A percentile compares a stretch with the other conserved stretches of the same genome.
Conservation (phyloP, 805 yeast species). For the Saccharomycopsis sp. region DNA sequence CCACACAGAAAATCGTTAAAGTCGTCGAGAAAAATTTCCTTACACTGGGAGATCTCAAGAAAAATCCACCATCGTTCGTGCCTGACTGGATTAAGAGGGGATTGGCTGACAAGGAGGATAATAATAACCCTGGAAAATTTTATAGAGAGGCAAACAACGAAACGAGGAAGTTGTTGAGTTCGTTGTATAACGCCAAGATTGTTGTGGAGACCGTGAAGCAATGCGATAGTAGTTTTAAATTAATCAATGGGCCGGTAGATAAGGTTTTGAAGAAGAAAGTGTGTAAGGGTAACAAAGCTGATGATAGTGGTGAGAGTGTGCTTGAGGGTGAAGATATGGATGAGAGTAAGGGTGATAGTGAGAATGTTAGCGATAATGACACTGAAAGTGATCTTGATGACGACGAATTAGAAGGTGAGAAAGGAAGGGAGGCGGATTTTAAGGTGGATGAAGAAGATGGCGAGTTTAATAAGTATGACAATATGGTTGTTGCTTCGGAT, state of each 20-base stretch:
- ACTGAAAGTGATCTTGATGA: conserved; percentile 22
- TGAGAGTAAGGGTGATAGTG: conserved; percentile 29
- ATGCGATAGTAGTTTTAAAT: conserved; percentile 33
- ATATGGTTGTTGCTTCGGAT: conserved; percentile 36
- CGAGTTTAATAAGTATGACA: conserved; percentile 29
- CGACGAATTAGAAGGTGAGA: conserved; percentile 11
- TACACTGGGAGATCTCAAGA: conserved; percentile 28
- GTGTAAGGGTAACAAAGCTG: conserved; percentile 24
- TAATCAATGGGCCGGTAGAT: conserved; percentile 38
- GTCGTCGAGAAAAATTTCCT: conserved; percentile 25
- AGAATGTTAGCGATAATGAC: conserved; percentile 9
- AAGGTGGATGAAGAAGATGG: conserved; percentile 23
- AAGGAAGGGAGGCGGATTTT: conserved; percentile 17
- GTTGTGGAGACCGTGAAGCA: conserved; percentile 29
- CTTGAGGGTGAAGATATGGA: conserved; percentile 20
- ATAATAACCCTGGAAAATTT: conserved; percentile 40
- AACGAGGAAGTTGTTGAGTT: conserved; percentile 41
- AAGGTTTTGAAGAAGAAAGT: too few species aligned
- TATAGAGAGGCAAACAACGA: conserved; percentile 31
- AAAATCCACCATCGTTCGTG: conserved; percentile 29
- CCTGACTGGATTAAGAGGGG: conserved; percentile 29
- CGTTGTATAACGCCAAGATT: conserved; percentile 37
- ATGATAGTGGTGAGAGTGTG: conserved; percentile 16
- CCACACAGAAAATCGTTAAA: conserved; percentile 21
- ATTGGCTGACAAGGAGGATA: conserved; percentile 27